Percentiles rank a stretch among this genome's conserved stretches.
Evolutionary conservation across 345 rosid species (phyloP).

Genomic region (Corchorus capsularis): DNA sequence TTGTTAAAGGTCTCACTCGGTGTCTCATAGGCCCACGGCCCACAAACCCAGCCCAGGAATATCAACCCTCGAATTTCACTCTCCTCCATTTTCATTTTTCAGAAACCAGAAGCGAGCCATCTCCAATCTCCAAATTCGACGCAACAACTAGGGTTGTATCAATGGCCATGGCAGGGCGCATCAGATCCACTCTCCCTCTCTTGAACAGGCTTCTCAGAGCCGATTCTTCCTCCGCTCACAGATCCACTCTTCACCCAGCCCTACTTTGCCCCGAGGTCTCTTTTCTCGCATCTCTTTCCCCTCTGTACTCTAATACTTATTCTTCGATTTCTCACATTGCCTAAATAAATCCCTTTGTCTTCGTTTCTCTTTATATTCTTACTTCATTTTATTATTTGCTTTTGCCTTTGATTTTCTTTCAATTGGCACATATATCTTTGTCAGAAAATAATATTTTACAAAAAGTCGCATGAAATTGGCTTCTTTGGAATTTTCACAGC

Average conservation of each 20-base stretch:
- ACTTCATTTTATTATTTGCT: not conserved
- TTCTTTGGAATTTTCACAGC: no score
- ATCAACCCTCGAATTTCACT: not conserved
- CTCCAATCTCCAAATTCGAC: not conserved
- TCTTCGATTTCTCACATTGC: not conserved
- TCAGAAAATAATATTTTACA: no score
- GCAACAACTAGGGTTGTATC: constrained; percentile 42
- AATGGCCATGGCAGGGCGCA: constrained; percentile 66
- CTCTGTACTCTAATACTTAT: not conserved
- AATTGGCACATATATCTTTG: not conserved
- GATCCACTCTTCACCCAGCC: constrained; percentile 42
- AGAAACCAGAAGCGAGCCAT: not conserved
- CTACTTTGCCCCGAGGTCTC: constrained; percentile 51
- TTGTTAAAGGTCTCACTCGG: no score
- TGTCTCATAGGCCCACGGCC: not conserved
- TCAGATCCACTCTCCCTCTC: constrained; percentile 70
- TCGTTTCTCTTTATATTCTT: not conserved
- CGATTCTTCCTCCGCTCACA: constrained; percentile 39
- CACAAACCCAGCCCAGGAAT: not conserved
- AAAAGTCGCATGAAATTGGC: no score
- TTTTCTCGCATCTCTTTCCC: not conserved
- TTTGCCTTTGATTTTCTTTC: not conserved
- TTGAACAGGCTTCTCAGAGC: constrained; percentile 44
- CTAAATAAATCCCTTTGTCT: not conserved
- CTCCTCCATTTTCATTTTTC: not conserved